Evolutionary conservation across 495 filamentous ascomycete species (phyloP).

Genomic region (Astrocystis sublimbata): DNA sequence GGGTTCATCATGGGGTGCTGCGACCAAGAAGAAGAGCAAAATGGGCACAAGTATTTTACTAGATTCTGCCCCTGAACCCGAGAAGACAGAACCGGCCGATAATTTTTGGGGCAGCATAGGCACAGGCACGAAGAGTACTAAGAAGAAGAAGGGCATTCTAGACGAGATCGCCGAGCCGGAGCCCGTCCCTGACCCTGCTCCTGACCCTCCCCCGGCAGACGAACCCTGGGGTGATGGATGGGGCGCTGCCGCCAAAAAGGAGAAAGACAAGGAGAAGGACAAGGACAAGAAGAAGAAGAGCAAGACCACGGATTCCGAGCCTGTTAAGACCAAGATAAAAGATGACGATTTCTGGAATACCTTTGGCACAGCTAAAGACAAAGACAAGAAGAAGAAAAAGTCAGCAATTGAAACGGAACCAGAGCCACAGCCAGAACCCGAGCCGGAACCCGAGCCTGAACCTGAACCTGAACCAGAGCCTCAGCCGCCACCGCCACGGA

Average conservation of each 20-base stretch:
- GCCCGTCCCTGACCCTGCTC: slow-evolving; percentile 26
- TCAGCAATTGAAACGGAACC: neutral
- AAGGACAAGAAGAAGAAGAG: slow-evolving; percentile 25
- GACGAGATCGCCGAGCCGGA: slow-evolving; percentile 27
- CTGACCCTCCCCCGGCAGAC: slow-evolving; percentile 10
- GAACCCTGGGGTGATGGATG: slow-evolving; percentile 24
- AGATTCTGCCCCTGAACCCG: slow-evolving; percentile 15
- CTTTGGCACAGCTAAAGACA: slow-evolving; percentile 38
- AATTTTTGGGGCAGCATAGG: slow-evolving; percentile 25
- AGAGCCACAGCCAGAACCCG: neutral
- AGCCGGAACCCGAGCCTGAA: slow-evolving; percentile 1
- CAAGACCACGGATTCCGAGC: neutral
- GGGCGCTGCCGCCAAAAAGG: slow-evolving; percentile 26
- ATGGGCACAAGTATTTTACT: slow-evolving; percentile 29
- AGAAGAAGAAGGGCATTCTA: slow-evolving; percentile 24
- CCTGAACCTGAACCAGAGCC: neutral
- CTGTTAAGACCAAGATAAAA: slow-evolving; percentile 21
- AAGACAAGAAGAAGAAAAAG: slow-evolving; percentile 24
- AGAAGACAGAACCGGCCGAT: slow-evolving; percentile 13
- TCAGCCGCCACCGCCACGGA: too few relatives aligned
- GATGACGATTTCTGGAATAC: slow-evolving; percentile 33
- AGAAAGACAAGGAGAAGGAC: slow-evolving; percentile 40
- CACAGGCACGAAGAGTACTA: slow-evolving; percentile 28
- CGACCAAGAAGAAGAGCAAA: slow-evolving; percentile 40
- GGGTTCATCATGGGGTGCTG: slow-evolving; percentile 33